Base-by-base conservation (phyloP, 2,329 filamentous ascomycete species). In the Clonostachys solani region DNA sequence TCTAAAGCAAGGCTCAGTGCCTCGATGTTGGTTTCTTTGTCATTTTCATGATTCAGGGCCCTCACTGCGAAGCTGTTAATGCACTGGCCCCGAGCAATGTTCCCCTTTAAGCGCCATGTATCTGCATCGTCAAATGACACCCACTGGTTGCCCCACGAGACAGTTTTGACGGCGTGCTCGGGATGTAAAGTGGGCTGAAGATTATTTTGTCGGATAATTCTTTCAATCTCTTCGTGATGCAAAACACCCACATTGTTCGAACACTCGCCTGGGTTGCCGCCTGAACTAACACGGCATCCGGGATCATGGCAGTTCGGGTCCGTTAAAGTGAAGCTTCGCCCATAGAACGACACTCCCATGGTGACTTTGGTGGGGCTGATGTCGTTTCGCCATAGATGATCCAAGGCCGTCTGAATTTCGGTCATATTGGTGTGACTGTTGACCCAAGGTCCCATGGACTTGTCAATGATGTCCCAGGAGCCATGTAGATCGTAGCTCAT, bases 301-400 rank as follows among this genome's bases (percentile, higher is more conserved):
- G 65, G 48, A 0, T 47, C 43, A 16, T 49, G 52, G 52, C 64
- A 66, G 10, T 7, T 18, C 1, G 59, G 49, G 43, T 61, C 50
- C 2, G 46, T 43, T 38, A 62, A 46, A 5, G 54, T 60, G 49
- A 63, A 65, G 48, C 52, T 58, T 36, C 67, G 58, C 5, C 72
- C 70, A 51, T 78, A 78, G 49, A 73, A 77, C 5, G 62, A 70
- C 4, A 72, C 34, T 2, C 75, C 75, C 8, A 80, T 46, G 5
- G 56, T 59, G 5, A 80, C 59, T 23, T 72, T 67, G 0, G 50
- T 42, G 0, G 75, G 66, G 5, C 62, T 54, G 29, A 81, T 60
- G 35, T 68, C 56, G 45, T 67, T 71, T 8, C 71, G 61, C 73
- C 75, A 78, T 3, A 80, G 54, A 0, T 78, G 67, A 3, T 77